Base-by-base conservation (phyloP, 2,329 filamentous ascomycete genomes). In the Ceratocystis cubensis region DNA sequence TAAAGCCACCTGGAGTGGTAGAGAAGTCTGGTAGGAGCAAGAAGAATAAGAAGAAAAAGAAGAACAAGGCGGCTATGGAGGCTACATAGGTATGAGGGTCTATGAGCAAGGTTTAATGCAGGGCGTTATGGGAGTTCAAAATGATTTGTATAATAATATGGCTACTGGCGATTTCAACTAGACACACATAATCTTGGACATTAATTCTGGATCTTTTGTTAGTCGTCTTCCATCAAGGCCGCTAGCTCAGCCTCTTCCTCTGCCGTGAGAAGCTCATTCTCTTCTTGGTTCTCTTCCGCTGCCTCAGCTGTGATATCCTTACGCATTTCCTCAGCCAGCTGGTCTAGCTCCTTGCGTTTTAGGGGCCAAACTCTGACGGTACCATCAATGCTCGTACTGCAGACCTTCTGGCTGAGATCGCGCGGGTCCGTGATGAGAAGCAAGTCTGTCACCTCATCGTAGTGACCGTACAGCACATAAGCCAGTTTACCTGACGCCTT, bases 161-260 rank as follows among this genome's bases (percentile, higher is more conserved):
- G 56, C 56, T 30, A 37, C 33, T 59, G 28, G 56, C 28, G 25
- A n/a, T 59, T 10, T 20, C 10, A 22, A 28, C 48, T 7, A n/a
- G 15, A 59, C 22, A 25, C 25, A n/a, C 0, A 37, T 33, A 28
- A 33, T 25, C 56, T 30, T 59, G 25, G 56, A 25, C 33, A 59
- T 59, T 17, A 20, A n/a, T 17, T 59, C 28, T 37, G 15, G 2
- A 20, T 59, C 30, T 7, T 25, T 17, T 37, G 13, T 28, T 66
- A 69, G 57, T 69, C 68, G 30, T 89, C 86, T 69, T 87, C 90
- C 89, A 99, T 89, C 74, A 99, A 77, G 70, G 92, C 94, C 15
- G 91, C 92, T 70, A 99, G 79, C 75, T 97, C 94, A 3, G 88
- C 87, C 75, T 97, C 93, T 75, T 99, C 94, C 71, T 97, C 93